Evolutionary conservation across 2,329 filamentous ascomycete genomes (phyloP).

Genomic region (Fusarium sambucinum): DNA sequence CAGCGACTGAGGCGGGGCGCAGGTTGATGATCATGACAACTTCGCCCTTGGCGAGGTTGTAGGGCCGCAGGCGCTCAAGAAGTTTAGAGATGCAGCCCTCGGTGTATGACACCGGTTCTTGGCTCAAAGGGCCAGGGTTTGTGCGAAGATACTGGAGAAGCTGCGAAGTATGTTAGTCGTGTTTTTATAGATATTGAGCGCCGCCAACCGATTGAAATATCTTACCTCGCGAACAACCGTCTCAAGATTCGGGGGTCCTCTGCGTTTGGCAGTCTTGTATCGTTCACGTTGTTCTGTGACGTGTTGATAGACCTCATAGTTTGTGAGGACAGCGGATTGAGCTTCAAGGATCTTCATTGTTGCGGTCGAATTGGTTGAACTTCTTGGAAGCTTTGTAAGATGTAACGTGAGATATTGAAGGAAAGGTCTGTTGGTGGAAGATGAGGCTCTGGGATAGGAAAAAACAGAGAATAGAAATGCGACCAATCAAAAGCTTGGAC

Average conservation of each 20-base stretch:
- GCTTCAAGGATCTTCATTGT: constrained; percentile 78
- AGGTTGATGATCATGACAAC: constrained; percentile 76
- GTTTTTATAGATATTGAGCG: not conserved
- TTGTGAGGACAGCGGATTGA: constrained; percentile 76
- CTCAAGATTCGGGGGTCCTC: constrained; percentile 69
- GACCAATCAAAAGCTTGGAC: constrained; percentile 22
- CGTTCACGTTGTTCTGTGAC: constrained; percentile 67
- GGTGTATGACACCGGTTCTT: constrained; percentile 66
- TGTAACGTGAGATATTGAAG: constrained; percentile 1
- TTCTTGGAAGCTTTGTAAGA: constrained; percentile 1
- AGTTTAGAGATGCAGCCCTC: constrained; percentile 65
- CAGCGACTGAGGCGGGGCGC: constrained; percentile 67
- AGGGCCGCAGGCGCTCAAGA: constrained; percentile 66
- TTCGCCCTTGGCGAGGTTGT: constrained; percentile 75
- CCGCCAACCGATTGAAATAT: constrained; percentile 6
- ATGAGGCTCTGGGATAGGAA: constrained; percentile 20
- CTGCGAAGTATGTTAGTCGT: constrained; percentile 53
- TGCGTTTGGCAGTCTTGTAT: constrained; percentile 64
- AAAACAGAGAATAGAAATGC: constrained; percentile 1
- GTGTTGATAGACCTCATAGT: constrained; percentile 79
- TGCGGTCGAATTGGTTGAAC: constrained; percentile 7
- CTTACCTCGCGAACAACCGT: constrained; percentile 74
- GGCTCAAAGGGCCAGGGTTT: constrained; percentile 67
- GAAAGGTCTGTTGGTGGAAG: constrained; percentile 28
- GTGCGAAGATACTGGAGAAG: constrained; percentile 71